phyloP scores from a whole-genome alignment of 2,329 filamentous ascomycete genomes.

The Fusarium drepaniforme region DNA sequence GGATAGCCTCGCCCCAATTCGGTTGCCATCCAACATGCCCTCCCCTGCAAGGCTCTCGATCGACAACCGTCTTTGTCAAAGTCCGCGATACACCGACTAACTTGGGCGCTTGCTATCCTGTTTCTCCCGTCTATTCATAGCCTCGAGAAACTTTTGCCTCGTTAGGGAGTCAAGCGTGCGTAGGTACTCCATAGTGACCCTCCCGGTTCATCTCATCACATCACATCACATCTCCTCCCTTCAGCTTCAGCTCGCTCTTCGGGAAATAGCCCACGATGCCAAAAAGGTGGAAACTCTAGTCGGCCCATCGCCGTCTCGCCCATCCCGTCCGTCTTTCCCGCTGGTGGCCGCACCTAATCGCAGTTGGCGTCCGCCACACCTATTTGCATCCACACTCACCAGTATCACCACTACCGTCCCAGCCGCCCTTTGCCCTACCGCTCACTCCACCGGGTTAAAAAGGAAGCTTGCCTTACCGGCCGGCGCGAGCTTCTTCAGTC shows the following conservation, averaged over 20 bases:
- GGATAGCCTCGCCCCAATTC: slow-evolving; percentile 37
- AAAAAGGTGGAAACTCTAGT: slow-evolving; percentile 16
- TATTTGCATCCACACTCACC: slow-evolving; percentile 16
- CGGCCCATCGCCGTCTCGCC: slow-evolving; percentile 14
- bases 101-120: slow-evolving; percentile 16
- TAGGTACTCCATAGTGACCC: slow-evolving; percentile 10
- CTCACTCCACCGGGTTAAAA: slow-evolving; percentile 16
- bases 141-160: slow-evolving; percentile 13
- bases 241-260: slow-evolving; percentile 9
- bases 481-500: slow-evolving; percentile 13
- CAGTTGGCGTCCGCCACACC: slow-evolving; percentile 25
- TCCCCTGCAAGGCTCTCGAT: slow-evolving; percentile 26
- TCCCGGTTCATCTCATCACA: slow-evolving; percentile 20
- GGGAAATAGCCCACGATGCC: slow-evolving; percentile 12
- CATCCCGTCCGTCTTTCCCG: slow-evolving; percentile 8
- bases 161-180: slow-evolving; percentile 1
- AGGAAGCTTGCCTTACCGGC: slow-evolving; percentile 5
- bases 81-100: background rate
- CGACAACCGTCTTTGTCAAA: slow-evolving; percentile 28
- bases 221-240: slow-evolving; percentile 6
- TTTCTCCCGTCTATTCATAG: slow-evolving; percentile 32
- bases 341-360: slow-evolving; percentile 6
- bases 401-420: slow-evolving; percentile 27
- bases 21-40: slow-evolving; percentile 29
- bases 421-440: slow-evolving; percentile 24